Conservation (phyloP, 305 asterid species). For the Withania somnifera region DNA sequence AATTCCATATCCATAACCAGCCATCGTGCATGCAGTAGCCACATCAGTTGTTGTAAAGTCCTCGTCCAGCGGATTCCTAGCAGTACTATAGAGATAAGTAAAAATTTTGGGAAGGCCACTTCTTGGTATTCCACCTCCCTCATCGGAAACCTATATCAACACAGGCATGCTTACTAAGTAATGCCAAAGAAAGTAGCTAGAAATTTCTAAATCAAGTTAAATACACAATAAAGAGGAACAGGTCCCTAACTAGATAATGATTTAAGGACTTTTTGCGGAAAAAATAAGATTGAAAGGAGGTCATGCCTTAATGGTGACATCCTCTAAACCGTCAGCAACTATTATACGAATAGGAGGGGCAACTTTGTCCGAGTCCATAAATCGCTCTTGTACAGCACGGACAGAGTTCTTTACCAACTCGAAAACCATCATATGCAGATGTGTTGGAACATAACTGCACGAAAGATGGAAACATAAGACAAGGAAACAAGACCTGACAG, state of each 20-base stretch:
- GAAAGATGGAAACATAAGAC: not conserved
- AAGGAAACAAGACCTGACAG: not conserved
- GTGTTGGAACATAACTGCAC: slow-evolving; percentile 79
- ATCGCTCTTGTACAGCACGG: slow-evolving; percentile 96
- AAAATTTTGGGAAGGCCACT: slow-evolving; percentile 87
- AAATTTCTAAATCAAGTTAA: not conserved
- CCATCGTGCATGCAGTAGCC: slow-evolving; percentile 68
- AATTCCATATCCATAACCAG: slow-evolving; percentile 95
- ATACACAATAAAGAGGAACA: not conserved
- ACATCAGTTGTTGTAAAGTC: slow-evolving; percentile 45
- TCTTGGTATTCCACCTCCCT: slow-evolving; percentile 96
- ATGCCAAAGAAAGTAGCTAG: not conserved
- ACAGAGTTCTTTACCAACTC: slow-evolving; percentile 93
- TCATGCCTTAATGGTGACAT: slow-evolving; percentile 87
- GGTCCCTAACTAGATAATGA: not conserved
- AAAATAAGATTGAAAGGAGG: not conserved
- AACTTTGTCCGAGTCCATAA: slow-evolving; percentile 68
- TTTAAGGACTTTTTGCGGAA: not conserved
- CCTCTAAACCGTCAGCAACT: slow-evolving; percentile 96
- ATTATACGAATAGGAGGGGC: slow-evolving; percentile 84
- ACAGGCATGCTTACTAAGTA: not conserved
- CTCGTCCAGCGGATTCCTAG: slow-evolving; percentile 76
- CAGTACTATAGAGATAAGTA: slow-evolving; percentile 88
- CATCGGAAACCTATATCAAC: slow-evolving; percentile 67
- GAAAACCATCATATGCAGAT: slow-evolving; percentile 92